phyloP scores from a whole-genome alignment of 495 filamentous ascomycete species.

The Trichoderma gamsii region DNA sequence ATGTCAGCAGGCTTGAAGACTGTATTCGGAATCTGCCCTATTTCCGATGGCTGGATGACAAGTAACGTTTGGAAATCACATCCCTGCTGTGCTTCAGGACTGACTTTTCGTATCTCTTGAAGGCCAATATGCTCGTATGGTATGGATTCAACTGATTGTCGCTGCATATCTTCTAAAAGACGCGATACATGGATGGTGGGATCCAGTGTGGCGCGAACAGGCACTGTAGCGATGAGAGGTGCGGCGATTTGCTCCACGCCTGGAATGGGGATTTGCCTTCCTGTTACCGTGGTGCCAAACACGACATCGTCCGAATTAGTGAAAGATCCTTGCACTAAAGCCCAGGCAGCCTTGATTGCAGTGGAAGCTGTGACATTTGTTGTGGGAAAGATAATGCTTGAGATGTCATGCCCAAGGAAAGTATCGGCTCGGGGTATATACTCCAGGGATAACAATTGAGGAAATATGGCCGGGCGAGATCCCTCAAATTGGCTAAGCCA shows the following conservation, averaged over 20 bases:
- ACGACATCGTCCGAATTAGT: background rate
- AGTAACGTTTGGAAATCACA: background rate
- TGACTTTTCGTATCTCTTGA: background rate
- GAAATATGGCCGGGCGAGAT: background rate
- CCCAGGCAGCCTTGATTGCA: background rate
- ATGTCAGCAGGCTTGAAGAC: background rate
- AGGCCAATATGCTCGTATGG: constrained; percentile 3
- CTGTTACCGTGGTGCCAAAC: background rate
- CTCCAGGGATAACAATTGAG: background rate
- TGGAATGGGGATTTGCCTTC: constrained; percentile 22
- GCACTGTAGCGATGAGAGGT: background rate
- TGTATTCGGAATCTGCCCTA: background rate
- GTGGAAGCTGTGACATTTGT: constrained; percentile 22
- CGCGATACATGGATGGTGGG: background rate
- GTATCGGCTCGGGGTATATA: background rate
- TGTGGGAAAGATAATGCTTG: background rate
- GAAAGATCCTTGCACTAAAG: background rate
- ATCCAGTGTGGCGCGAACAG: background rate
- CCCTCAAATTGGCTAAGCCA: background rate
- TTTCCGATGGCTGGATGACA: background rate
- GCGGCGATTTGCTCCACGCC: background rate
- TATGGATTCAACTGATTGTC: background rate
- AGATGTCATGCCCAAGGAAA: background rate
- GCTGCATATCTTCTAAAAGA: background rate
- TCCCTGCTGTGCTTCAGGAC: background rate